Evolutionary conservation across 805 yeast genomes (phyloP).

Genomic region (Scheffersomyces ergatensis): DNA sequence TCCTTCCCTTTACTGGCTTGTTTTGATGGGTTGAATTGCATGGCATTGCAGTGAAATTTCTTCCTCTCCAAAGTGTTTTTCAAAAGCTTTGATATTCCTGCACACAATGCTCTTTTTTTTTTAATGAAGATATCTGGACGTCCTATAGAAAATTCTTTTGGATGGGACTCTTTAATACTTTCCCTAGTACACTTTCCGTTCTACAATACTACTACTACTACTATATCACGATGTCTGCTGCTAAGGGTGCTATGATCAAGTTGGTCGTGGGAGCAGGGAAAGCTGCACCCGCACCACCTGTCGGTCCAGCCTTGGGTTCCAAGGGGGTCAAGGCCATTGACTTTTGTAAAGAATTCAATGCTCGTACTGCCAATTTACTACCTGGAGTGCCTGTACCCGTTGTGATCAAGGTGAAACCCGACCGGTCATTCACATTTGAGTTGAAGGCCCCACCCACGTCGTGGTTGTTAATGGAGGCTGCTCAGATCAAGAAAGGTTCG

Average conservation of each 20-base stretch:
- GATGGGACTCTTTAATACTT: too few relatives aligned
- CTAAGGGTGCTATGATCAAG: conserved; percentile 71
- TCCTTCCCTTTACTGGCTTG: not conserved
- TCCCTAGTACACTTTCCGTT: too few relatives aligned
- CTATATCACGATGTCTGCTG: conserved; percentile 1
- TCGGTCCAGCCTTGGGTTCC: conserved; percentile 97
- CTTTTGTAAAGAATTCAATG: conserved; percentile 97
- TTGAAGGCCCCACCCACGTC: conserved; percentile 91
- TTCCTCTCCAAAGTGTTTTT: too few relatives aligned
- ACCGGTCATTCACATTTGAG: conserved; percentile 82
- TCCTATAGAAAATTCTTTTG: too few relatives aligned
- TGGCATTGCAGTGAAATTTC: too few relatives aligned
- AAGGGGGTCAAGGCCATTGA: conserved; percentile 98
- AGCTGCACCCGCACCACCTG: conserved; percentile 98
- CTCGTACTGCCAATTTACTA: conserved; percentile 82
- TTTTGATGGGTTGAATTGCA: too few relatives aligned
- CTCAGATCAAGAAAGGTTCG: conserved; percentile 77
- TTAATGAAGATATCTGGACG: too few relatives aligned
- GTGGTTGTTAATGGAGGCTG: conserved; percentile 78
- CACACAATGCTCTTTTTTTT: too few relatives aligned
- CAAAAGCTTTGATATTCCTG: not conserved
- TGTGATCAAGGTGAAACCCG: conserved; percentile 83
- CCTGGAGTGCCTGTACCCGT: conserved; percentile 93
- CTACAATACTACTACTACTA: too few relatives aligned
- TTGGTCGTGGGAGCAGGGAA: conserved; percentile 95